phyloP scores from a whole-genome alignment of 805 yeast species.

The Candida gorgasii region DNA sequence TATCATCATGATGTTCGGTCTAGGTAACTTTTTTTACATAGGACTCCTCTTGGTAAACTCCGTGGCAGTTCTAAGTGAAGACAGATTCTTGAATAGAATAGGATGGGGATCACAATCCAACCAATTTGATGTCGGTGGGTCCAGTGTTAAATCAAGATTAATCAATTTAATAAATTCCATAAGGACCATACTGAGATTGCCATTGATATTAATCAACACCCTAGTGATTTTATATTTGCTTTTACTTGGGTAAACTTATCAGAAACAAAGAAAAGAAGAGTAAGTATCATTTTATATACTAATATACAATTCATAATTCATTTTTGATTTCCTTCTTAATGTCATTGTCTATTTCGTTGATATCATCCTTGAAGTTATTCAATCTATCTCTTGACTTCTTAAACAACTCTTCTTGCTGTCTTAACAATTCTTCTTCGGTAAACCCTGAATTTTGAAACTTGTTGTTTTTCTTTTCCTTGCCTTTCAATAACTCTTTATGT shows the following conservation, averaged over 20 bases:
- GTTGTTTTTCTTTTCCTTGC: conserved; percentile 86
- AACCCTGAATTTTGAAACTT: conserved; percentile 92
- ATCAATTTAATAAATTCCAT: conserved; percentile 70
- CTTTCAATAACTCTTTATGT: conserved; percentile 85
- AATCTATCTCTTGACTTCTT: conserved; percentile 70
- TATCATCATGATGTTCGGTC: conserved; percentile 50
- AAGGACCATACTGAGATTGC: conserved; percentile 73
- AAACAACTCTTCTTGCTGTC: conserved; percentile 91
- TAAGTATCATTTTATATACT: background rate
- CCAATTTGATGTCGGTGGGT: conserved; percentile 29
- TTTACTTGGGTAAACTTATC: conserved; percentile 11
- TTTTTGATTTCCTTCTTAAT: conserved; percentile 5
- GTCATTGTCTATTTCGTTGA: conserved; percentile 1
- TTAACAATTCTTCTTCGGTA: conserved; percentile 86
- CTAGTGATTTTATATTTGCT: conserved; percentile 58
- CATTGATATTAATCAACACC: conserved; percentile 67
- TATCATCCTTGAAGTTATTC: conserved; percentile 18
- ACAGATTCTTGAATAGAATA: conserved; percentile 68
- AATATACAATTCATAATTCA: conserved; percentile 8
- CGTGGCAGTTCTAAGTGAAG: conserved; percentile 77
- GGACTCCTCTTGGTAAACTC: conserved; percentile 66
- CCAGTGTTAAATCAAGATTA: conserved; percentile 52
- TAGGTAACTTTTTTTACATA: conserved; percentile 59
- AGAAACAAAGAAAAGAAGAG: background rate
- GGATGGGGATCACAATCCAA: conserved; percentile 33